A percentile compares a stretch with the other conserved stretches of the same genome.
These are phyloP conservation scores for Cercospora nicotianae DNA, from an alignment of 2,329 filamentous ascomycete species.

Conservation along the genomic window DNA sequence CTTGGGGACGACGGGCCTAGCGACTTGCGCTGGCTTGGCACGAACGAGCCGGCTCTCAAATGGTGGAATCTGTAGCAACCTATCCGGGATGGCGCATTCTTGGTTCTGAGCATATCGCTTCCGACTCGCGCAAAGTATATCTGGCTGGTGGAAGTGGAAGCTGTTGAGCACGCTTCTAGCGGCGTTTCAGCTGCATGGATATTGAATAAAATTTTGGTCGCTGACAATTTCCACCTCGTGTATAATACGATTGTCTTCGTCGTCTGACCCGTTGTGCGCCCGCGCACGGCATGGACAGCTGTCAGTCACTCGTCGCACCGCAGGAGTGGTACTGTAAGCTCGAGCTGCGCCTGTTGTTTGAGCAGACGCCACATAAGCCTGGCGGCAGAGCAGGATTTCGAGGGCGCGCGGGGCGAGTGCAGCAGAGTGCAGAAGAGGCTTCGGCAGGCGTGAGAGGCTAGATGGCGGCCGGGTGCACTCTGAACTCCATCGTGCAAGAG, in stretches of 20 bases:
- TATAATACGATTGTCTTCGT: neutral
- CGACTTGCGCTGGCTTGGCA: neutral
- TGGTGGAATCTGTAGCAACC: neutral
- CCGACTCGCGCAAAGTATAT: conserved; percentile 17
- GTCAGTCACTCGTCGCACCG: neutral
- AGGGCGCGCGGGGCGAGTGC: conserved; percentile 5
- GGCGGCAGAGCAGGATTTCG: neutral
- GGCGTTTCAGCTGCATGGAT: conserved; percentile 4
- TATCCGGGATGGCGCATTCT: neutral
- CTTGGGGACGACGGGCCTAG: neutral
- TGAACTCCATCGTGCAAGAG: neutral
- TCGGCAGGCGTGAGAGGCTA: neutral
- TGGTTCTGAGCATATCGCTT: neutral
- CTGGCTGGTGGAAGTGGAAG: neutral
- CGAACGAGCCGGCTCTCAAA: neutral
- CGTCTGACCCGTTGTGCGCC: neutral
- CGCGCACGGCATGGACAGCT: neutral
- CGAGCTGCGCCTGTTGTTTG: neutral
- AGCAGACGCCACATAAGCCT: conserved; percentile 1
- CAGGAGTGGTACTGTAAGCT: neutral
- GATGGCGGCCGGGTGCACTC: neutral
- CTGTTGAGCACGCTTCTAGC: conserved; percentile 4
- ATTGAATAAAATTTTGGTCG: neutral
- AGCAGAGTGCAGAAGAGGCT: neutral
- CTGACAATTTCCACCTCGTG: neutral